Percentiles rank a stretch among this genome's conserved stretches.
Evolutionary conservation across 805 yeast genomes (phyloP).

Genomic region (Pichia deserticola): DNA sequence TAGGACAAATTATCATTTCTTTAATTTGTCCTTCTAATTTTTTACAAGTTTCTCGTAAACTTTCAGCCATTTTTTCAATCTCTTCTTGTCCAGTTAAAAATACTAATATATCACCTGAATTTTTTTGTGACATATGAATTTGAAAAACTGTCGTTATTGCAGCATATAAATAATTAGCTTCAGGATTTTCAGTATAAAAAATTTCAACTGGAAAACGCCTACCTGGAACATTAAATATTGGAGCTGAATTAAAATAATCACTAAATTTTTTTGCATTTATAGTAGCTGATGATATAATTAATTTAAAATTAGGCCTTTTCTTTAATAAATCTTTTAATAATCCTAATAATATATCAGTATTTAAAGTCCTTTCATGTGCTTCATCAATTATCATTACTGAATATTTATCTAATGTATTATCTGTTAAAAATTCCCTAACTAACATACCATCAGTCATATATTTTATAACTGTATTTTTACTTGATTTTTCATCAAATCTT

Average conservation of each 20-base stretch:
- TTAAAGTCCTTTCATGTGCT: constrained; percentile 92
- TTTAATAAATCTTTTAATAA: constrained; percentile 62
- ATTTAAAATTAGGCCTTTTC: constrained; percentile 59
- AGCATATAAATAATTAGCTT: constrained; percentile 84
- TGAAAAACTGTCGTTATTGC: constrained; percentile 83
- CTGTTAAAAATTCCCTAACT: constrained; percentile 72
- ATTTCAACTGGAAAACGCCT: constrained; percentile 88
- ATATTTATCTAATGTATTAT: constrained; percentile 60
- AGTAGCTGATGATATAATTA: constrained; percentile 90
- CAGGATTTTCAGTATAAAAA: constrained; percentile 78
- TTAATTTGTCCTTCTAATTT: constrained; percentile 30
- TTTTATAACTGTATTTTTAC: constrained; percentile 62
- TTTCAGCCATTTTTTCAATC: constrained; percentile 75
- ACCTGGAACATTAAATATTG: constrained; percentile 86
- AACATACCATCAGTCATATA: constrained; percentile 97
- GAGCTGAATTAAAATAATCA: constrained; percentile 72
- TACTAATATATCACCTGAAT: constrained; percentile 76
- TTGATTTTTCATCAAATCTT: constrained; percentile 76
- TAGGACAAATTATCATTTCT: constrained; percentile 71
- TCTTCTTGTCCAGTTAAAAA: constrained; percentile 96
- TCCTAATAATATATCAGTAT: constrained; percentile 82
- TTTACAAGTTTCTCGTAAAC: constrained; percentile 53
- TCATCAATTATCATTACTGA: constrained; percentile 91
- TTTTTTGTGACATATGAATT: constrained; percentile 58
- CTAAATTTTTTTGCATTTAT: constrained; percentile 87